Evolutionary conservation across 1,284 basidiomycete species (phyloP).

Genomic region (Pseudozyma sp.): DNA sequence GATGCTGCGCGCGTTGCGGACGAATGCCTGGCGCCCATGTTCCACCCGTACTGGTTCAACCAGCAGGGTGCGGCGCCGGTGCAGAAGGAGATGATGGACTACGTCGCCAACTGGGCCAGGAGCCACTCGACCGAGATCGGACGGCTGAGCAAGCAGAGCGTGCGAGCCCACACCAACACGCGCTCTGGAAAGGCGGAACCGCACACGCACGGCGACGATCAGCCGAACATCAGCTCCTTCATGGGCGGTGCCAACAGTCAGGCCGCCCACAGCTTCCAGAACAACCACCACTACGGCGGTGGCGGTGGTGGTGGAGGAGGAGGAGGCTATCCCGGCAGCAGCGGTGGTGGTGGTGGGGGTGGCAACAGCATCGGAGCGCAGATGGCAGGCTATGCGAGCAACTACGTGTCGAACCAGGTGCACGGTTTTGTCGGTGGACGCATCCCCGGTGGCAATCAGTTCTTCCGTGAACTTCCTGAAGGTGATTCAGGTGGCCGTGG

Average conservation of each 20-base stretch:
- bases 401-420: conserved; percentile 48
- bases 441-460: conserved; percentile 26
- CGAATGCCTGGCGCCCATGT: conserved; percentile 60
- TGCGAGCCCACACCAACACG: conserved; percentile 61
- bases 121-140: conserved; percentile 51
- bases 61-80: conserved; percentile 31
- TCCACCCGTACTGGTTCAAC: conserved; percentile 63
- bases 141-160: conserved; percentile 48
- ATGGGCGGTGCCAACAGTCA: conserved; percentile 50
- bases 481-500: conserved; percentile 10
- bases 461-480: conserved; percentile 39
- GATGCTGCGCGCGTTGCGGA: conserved; percentile 53
- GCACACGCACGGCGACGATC: conserved; percentile 55
- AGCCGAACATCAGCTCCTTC: conserved; percentile 44
- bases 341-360: conserved; percentile 24
- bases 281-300: conserved; percentile 21
- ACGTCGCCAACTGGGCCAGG: conserved; percentile 57
- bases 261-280: conserved; percentile 40
- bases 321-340: background rate
- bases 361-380: conserved; percentile 38
- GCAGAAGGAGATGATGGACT: conserved; percentile 63
- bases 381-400: conserved; percentile 44
- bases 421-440: conserved; percentile 42
- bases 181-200: conserved; percentile 59
- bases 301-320: conserved; percentile 10